Percentiles rank a stretch among this genome's conserved stretches.
Conservation (phyloP, 148 eudicot species). For the Rhododendron griersonianum region DNA sequence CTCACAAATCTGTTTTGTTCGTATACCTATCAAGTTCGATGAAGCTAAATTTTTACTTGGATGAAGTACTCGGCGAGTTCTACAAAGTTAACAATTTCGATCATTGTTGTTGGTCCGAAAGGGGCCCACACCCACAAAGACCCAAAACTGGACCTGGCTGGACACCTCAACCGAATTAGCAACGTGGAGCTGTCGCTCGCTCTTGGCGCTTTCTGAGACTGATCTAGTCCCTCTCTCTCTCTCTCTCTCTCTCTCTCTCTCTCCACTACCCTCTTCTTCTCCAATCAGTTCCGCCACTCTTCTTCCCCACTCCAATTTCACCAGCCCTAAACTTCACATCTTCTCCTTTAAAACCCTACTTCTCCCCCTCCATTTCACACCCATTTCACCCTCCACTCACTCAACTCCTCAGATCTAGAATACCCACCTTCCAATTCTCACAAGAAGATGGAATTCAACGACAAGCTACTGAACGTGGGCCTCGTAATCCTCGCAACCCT, state of each 20-base stretch:
- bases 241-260: background rate
- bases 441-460: slow-evolving; percentile 19
- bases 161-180: no score
- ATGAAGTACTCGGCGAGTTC: accelerated
- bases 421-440: background rate
- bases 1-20: no score
- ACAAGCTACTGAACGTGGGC: slow-evolving; percentile 51
- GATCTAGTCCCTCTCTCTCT: background rate
- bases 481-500: slow-evolving; percentile 61
- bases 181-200: background rate
- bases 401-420: background rate
- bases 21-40: no score
- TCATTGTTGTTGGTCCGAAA: no score
- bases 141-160: no score
- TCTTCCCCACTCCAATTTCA: background rate
- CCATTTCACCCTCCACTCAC: background rate
- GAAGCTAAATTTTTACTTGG: no score
- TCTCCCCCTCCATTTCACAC: background rate
- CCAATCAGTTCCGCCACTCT: background rate
- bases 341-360: background rate
- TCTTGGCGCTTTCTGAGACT: background rate
- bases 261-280: background rate
- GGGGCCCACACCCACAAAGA: no score
- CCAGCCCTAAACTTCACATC: background rate
- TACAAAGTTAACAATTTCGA: no score